Conservation (phyloP, 345 rosid species). For the Alliaria petiolata region DNA sequence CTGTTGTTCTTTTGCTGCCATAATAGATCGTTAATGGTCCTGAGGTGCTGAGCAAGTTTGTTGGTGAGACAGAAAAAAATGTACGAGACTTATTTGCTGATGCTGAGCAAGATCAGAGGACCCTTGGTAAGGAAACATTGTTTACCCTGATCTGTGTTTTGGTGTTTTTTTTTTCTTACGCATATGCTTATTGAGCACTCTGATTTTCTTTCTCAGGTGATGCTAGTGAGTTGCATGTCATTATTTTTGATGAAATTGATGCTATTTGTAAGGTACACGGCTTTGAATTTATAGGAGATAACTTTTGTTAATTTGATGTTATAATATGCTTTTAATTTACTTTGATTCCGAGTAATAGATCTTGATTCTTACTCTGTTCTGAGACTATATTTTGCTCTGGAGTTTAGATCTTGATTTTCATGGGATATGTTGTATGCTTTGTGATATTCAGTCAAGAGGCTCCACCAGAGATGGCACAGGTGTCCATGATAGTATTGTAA, state of each 20-base stretch:
- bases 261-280: constrained; percentile 94
- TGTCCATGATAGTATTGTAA: constrained; percentile 96
- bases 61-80: constrained; percentile 98
- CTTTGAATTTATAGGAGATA: background rate
- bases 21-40: constrained; percentile 93
- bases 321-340: background rate
- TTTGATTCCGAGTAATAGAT: background rate
- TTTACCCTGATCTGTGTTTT: constrained; percentile 11
- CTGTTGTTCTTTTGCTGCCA: constrained; percentile 24
- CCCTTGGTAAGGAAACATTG: constrained; percentile 51
- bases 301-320: background rate
- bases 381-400: no score
- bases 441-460: constrained; percentile 78
- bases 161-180: constrained; percentile 5
- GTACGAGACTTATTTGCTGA: constrained; percentile 95
- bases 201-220: constrained; percentile 61
- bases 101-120: constrained; percentile 94
- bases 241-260: constrained; percentile 99
- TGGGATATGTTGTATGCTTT: background rate
- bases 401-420: no score
- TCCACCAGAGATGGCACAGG: constrained; percentile 98
- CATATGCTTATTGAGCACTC: constrained; percentile 7
- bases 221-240: constrained; percentile 93
- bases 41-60: constrained; percentile 96
- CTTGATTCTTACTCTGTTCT: no score